Conservation (phyloP, 2,329 filamentous ascomycete genomes). For the Sporothrix brasiliensis region DNA sequence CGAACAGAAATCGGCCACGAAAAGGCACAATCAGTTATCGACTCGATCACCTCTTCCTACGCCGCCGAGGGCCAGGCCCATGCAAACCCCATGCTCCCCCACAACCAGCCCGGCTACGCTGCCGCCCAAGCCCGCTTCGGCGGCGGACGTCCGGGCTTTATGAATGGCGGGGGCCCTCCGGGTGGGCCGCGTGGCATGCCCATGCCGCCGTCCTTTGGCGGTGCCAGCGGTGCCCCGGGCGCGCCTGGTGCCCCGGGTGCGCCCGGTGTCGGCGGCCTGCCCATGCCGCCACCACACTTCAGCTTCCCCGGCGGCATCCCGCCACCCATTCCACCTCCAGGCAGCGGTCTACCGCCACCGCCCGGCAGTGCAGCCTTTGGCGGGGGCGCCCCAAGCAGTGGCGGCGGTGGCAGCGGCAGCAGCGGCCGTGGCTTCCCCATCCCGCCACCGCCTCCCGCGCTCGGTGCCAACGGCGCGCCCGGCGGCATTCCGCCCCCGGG, state of each 20-base stretch:
- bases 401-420: conserved; percentile 1
- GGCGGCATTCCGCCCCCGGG: neutral
- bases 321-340: conserved; percentile 37
- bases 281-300: conserved; percentile 48
- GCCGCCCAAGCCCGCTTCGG: conserved; percentile 39
- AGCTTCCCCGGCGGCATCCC: conserved; percentile 43
- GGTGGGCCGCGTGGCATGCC: conserved; percentile 55
- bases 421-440: conserved; percentile 42
- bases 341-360: conserved; percentile 36
- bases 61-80: conserved; percentile 84
- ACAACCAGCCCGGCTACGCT: conserved; percentile 62
- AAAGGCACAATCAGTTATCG: conserved; percentile 97
- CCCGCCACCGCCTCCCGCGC: conserved; percentile 49
- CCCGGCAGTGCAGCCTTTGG: conserved; percentile 32
- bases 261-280: conserved; percentile 48
- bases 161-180: conserved; percentile 17
- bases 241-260: conserved; percentile 57
- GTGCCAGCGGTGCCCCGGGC: conserved; percentile 18
- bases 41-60: conserved; percentile 95
- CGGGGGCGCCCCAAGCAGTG: conserved; percentile 7
- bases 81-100: conserved; percentile 79
- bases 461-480: conserved; percentile 41
- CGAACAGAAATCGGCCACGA: conserved; percentile 89
- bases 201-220: conserved; percentile 45
- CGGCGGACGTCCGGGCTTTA: conserved; percentile 41